A percentile compares a stretch with the other conserved stretches of the same genome.
phyloP scores from a whole-genome alignment of 805 yeast genomes.

The Saccharomycopsis sp. region DNA sequence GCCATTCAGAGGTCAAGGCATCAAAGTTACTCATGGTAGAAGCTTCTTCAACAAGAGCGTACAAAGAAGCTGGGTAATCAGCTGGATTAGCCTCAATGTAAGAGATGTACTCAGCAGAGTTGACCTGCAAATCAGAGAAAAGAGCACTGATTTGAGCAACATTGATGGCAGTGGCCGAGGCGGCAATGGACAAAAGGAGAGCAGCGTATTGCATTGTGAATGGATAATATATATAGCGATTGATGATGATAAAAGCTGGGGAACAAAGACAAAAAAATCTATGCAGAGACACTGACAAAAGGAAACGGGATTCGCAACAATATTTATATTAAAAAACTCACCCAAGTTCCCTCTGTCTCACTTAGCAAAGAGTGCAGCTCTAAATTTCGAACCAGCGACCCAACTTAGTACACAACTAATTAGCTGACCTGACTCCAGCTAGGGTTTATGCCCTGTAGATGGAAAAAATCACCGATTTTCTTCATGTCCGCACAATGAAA shows the following conservation, averaged over 20 bases:
- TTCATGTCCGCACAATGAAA: background rate
- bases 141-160: slow-evolving; percentile 14
- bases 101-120: slow-evolving; percentile 18
- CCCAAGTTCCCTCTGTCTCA: no score
- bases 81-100: slow-evolving; percentile 20
- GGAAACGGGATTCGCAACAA: background rate
- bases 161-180: slow-evolving; percentile 14
- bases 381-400: background rate
- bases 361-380: no score
- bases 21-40: slow-evolving; percentile 5
- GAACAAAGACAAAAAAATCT: background rate
- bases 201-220: slow-evolving; percentile 18
- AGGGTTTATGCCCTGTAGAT: background rate
- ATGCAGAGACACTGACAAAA: background rate
- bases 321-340: no score
- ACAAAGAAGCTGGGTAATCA: slow-evolving; percentile 16
- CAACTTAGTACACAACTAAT: no score
- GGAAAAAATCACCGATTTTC: background rate
- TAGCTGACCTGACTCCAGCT: no score
- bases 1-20: slow-evolving; percentile 12
- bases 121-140: slow-evolving; percentile 14
- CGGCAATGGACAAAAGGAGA: slow-evolving; percentile 12
- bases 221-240: background rate
- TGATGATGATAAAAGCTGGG: background rate
- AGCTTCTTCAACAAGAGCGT: slow-evolving; percentile 11